Evolutionary conservation across 768 basidiomycete species (phyloP), one percentile per base, ranked within the genome.

Genomic region (Trametes cubensis): DNA sequence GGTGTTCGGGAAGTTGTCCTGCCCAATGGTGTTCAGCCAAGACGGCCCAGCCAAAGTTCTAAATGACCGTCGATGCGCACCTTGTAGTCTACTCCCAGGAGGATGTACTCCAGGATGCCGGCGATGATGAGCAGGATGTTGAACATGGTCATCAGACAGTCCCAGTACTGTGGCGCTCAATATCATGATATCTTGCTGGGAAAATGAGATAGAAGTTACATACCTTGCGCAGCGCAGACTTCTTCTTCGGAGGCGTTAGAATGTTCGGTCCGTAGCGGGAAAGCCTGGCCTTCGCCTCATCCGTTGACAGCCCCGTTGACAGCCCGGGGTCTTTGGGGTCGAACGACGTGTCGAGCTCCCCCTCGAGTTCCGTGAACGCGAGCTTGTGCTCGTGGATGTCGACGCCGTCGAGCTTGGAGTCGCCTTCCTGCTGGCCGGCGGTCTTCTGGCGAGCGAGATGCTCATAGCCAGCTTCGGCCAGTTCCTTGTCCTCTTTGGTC

Each of bases 401-500:
- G 67, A 84, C 80, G 40, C 81, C 73, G 47, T 80, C 73, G 21
- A 75, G 65, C 41, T 74, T 48, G 1, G 51, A 25, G 8, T 71
- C 55, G 30, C 71, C 67, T 18, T 61, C 74, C 44, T 75, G 72
- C 48, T 76, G 75, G 14, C 57, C 69, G 52, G 66, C 65, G 42
- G 50, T 44, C 56, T 82, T 81, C 55, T 80, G 75, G 61, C 78
- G 76, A 30, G 81, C 75, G 26, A 89, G 76, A 68, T 87, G 84
- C 53, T 84, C 84, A 69, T 89, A 89, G 2, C 86, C 86, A n/a
- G 86, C 86, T 2, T 82, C 84, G 15, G 85, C 84, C 50, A 89
- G 81, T 51, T 85, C 84, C 65, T 79, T 82, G 60, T 88, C 86
- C 69, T 88, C 86, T 66, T 83, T 80, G n/a, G 86, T 87, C 70